phyloP scores from a whole-genome alignment of 768 basidiomycete species.

The Termitomyces sp. region DNA sequence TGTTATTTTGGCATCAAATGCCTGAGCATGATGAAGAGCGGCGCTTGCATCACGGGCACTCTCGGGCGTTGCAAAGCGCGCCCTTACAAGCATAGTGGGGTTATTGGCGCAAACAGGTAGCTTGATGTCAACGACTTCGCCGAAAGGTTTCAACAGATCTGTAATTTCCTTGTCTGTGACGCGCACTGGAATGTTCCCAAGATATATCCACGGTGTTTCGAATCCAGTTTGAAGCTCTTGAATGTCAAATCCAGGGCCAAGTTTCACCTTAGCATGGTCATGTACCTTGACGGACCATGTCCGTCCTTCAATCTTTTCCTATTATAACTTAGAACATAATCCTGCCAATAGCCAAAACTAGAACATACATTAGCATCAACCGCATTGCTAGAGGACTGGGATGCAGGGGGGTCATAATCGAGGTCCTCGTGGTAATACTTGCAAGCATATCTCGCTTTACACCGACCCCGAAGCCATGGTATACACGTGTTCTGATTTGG shows the following conservation, averaged over 20 bases:
- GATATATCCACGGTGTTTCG: conserved; percentile 59
- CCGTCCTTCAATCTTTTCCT: conserved; percentile 4
- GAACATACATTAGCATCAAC: background rate
- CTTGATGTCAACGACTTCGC: conserved; percentile 38
- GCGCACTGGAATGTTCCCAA: conserved; percentile 45
- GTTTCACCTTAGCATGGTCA: conserved; percentile 51
- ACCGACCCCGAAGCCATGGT: conserved; percentile 24
- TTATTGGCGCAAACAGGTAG: conserved; percentile 18
- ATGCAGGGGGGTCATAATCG: conserved; percentile 22
- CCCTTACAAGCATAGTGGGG: conserved; percentile 31
- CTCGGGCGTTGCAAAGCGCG: conserved; percentile 42
- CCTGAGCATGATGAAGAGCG: conserved; percentile 41
- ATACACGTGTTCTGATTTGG: conserved; percentile 19
- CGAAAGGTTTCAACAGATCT: conserved; percentile 40
- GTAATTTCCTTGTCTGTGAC: conserved; percentile 32
- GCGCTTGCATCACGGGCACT: conserved; percentile 53
- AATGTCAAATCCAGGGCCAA: conserved; percentile 62
- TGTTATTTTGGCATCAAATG: conserved; percentile 36
- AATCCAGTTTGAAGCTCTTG: conserved; percentile 59
- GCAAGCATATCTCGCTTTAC: conserved; percentile 24
- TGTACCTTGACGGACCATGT: conserved; percentile 34
- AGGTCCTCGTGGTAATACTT: conserved; percentile 27
- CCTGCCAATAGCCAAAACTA: background rate
- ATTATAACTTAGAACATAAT: background rate
- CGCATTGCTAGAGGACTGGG: background rate